Percentiles rank a stretch among this genome's conserved stretches.
phyloP scores from a whole-genome alignment of 345 rosid genomes.

The Cardamine resedifolia region DNA sequence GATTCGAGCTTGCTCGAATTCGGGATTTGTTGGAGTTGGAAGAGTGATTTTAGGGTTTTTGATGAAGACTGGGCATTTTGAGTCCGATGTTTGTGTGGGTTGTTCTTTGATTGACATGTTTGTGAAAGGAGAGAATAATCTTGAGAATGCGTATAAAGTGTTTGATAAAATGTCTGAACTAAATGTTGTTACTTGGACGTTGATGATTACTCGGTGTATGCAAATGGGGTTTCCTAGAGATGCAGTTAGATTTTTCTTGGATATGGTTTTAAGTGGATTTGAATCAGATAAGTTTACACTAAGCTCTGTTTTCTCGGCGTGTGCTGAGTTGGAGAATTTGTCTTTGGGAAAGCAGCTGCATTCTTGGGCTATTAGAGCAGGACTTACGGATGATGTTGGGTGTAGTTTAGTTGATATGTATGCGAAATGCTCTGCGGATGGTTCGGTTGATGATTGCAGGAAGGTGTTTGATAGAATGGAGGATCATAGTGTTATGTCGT shows the following conservation, averaged over 20 bases:
- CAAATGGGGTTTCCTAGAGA: constrained; percentile 50
- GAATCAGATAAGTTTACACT: constrained; percentile 55
- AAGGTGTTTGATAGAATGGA: constrained; percentile 65
- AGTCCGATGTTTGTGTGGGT: constrained; percentile 59
- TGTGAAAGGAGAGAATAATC: constrained; percentile 48
- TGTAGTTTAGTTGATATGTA: constrained; percentile 82
- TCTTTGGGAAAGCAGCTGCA: constrained; percentile 60
- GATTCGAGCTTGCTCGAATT: constrained; percentile 55
- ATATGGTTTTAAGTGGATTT: constrained; percentile 53
- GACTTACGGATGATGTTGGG: constrained; percentile 55
- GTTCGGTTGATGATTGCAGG: constrained; percentile 55
- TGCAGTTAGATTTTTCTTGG: constrained; percentile 49
- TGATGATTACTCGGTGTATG: constrained; percentile 59
- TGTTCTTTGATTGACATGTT: constrained; percentile 69
- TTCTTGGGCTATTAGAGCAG: constrained; percentile 53
- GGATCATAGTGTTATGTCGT: constrained; percentile 65
- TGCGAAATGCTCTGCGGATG: constrained; percentile 52
- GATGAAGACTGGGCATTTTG: constrained; percentile 52
- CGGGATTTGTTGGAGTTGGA: constrained; percentile 38
- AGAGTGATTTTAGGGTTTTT: constrained; percentile 53
- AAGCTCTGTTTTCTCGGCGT: constrained; percentile 57
- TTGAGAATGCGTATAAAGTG: constrained; percentile 53
- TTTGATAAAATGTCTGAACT: constrained; percentile 59
- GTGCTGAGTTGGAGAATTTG: constrained; percentile 47
- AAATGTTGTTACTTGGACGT: constrained; percentile 69